These are phyloP conservation scores for Leccinum brunneo-olivaceum DNA, from an alignment of 1,284 basidiomycete genomes.

Conservation along the genomic window DNA sequence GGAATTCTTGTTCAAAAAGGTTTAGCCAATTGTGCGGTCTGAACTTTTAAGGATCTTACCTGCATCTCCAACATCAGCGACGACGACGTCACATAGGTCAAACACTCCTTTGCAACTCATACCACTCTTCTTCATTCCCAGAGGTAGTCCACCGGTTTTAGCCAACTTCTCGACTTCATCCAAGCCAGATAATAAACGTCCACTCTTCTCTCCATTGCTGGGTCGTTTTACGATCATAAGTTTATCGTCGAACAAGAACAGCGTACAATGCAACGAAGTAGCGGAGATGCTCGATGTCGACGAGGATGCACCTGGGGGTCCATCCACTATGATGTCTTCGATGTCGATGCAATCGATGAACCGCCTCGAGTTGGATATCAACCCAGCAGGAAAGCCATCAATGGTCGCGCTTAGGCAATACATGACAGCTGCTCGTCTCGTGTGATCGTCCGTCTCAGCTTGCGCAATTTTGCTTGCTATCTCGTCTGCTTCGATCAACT, in stretches of 20 bases:
- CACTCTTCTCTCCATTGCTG: slow-evolving; percentile 64
- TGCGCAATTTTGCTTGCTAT: slow-evolving; percentile 87
- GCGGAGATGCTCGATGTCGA: slow-evolving; percentile 36
- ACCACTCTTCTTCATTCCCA: slow-evolving; percentile 67
- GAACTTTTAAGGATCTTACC: slow-evolving; percentile 43
- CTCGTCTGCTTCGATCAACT: slow-evolving; percentile 80
- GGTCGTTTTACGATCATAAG: slow-evolving; percentile 88
- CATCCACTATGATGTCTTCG: slow-evolving; percentile 69
- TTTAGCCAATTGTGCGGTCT: slow-evolving; percentile 8
- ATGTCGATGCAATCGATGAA: slow-evolving; percentile 95
- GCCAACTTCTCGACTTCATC: slow-evolving; percentile 79
- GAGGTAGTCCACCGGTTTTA: slow-evolving; percentile 52
- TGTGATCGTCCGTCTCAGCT: slow-evolving; percentile 90
- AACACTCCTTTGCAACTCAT: slow-evolving; percentile 85
- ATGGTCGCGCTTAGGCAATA: slow-evolving; percentile 82
- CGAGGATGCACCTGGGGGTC: slow-evolving; percentile 35
- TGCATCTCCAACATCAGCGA: slow-evolving; percentile 76
- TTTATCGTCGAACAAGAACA: slow-evolving; percentile 95
- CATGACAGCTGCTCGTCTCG: slow-evolving; percentile 83
- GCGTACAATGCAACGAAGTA: slow-evolving; percentile 68
- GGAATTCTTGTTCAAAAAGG: slow-evolving; percentile 55
- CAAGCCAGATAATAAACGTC: slow-evolving; percentile 72
- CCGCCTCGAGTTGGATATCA: slow-evolving; percentile 81
- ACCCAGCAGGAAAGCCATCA: slow-evolving; percentile 83
- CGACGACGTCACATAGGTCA: slow-evolving; percentile 79